Evolutionary conservation across 148 eudicot species (phyloP).

Genomic region (Diospyros lotus): DNA sequence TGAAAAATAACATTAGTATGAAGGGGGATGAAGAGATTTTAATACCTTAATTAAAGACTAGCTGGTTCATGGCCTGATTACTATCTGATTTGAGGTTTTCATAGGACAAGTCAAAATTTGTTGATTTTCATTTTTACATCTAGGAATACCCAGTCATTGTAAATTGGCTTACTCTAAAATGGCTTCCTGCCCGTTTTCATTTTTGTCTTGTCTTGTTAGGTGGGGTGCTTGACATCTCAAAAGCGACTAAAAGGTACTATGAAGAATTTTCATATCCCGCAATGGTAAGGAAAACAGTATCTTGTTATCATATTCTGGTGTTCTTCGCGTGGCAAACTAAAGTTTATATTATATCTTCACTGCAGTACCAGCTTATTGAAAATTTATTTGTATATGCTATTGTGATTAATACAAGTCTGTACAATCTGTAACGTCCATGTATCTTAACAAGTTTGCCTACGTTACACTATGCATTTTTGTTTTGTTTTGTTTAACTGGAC

Average conservation of each 20-base stretch:
- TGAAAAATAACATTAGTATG: background rate
- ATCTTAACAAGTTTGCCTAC: background rate
- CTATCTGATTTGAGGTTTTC: background rate
- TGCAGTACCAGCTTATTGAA: background rate
- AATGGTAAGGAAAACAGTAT: constrained; percentile 37
- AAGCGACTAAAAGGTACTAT: constrained; percentile 44
- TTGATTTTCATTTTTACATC: background rate
- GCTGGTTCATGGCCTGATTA: too few relatives aligned
- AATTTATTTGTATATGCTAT: background rate
- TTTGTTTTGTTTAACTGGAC: background rate
- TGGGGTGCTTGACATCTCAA: constrained; percentile 68
- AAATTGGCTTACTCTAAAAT: too few relatives aligned
- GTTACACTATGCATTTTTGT: background rate
- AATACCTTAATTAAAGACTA: background rate
- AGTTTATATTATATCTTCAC: background rate
- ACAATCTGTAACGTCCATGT: background rate
- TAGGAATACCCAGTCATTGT: too few relatives aligned
- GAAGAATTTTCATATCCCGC: constrained; percentile 53
- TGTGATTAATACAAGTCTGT: background rate
- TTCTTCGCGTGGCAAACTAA: background rate
- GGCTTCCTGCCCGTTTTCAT: too few relatives aligned
- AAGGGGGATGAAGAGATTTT: background rate
- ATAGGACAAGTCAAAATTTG: background rate
- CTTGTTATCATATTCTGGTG: background rate
- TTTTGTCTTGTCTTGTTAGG: constrained; percentile 30